These are phyloP conservation scores for Phyllosticta citribraziliensis DNA, from an alignment of 2,329 filamentous ascomycete species.

Conservation along the genomic window DNA sequence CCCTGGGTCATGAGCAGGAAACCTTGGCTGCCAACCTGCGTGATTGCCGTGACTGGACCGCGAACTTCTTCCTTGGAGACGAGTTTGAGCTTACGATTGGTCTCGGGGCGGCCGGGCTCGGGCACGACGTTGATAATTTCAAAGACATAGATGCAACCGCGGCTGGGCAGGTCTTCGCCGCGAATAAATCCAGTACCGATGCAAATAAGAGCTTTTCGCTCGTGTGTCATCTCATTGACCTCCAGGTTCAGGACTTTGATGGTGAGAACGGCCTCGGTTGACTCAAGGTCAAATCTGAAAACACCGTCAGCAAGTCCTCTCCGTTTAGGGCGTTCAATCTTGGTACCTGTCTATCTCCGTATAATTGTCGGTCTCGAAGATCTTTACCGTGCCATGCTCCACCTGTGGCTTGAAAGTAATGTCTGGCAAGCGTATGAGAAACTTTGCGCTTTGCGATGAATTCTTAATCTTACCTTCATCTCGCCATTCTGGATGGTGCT, in stretches of 20 bases:
- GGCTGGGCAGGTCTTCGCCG: slow-evolving; percentile 81
- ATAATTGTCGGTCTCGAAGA: slow-evolving; percentile 71
- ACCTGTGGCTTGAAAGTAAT: slow-evolving; percentile 54
- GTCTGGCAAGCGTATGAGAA: slow-evolving; percentile 23
- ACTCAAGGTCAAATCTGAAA: slow-evolving; percentile 53
- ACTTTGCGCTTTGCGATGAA: not conserved
- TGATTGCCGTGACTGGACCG: slow-evolving; percentile 80
- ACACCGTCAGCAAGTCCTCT: not conserved
- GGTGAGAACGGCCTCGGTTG: slow-evolving; percentile 67
- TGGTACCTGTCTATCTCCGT: slow-evolving; percentile 59
- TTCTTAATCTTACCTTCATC: slow-evolving; percentile 47
- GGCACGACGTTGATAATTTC: slow-evolving; percentile 89
- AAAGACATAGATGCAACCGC: slow-evolving; percentile 80
- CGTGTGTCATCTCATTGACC: slow-evolving; percentile 81
- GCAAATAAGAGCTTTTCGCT: slow-evolving; percentile 70
- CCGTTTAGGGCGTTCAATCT: not conserved
- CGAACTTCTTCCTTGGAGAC: slow-evolving; percentile 86
- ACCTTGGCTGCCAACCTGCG: slow-evolving; percentile 75
- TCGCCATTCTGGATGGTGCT: slow-evolving; percentile 71
- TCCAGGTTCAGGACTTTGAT: slow-evolving; percentile 79
- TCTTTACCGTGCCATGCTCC: slow-evolving; percentile 62
- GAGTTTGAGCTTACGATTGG: slow-evolving; percentile 73
- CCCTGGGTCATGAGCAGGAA: slow-evolving; percentile 87
- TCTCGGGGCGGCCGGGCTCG: slow-evolving; percentile 75
- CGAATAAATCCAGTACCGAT: slow-evolving; percentile 79